A percentile compares a stretch with the other conserved stretches of the same genome.
Conservation (phyloP, 2,329 filamentous ascomycete genomes). For the Epichloe hybrida region DNA sequence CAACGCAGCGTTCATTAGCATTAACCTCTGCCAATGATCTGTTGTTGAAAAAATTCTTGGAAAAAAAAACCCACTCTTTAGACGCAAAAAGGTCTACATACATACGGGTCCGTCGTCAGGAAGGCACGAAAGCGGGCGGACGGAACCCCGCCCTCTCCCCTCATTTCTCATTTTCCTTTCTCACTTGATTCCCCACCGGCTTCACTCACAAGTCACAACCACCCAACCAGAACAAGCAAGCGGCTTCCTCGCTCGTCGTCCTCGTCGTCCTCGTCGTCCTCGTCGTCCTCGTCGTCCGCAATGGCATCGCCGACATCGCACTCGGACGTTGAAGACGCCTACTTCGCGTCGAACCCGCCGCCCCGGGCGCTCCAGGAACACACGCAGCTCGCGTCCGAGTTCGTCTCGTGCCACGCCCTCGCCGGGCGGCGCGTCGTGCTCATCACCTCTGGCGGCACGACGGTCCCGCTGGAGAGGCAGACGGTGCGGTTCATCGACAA, state of each 20-base stretch:
- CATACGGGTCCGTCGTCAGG: no score
- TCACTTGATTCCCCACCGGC: neutral
- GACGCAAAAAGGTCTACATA: no score
- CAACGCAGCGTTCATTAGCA: neutral
- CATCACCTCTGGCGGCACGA: conserved; percentile 90
- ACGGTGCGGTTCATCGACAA: conserved; percentile 96
- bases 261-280: neutral
- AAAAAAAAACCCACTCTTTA: neutral
- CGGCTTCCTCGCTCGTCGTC: neutral
- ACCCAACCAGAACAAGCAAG: no score
- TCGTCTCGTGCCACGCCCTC: conserved; percentile 64
- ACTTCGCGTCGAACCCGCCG: conserved; percentile 75
- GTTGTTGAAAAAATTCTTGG: neutral
- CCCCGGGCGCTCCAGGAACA: conserved; percentile 66
- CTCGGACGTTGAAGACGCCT: conserved; percentile 45
- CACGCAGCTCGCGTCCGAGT: conserved; percentile 54
- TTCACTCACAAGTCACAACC: neutral
- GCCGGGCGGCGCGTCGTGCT: conserved; percentile 64
- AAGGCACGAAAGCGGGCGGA: no score
- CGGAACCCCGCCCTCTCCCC: no score
- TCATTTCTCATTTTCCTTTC: no score
- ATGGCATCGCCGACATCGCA: conserved; percentile 8
- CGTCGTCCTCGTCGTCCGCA: conserved; percentile 4
- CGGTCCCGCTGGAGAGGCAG: conserved; percentile 84
- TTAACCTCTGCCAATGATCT: no score